Base-by-base conservation (phyloP, 2,329 filamentous ascomycete species). In the Geoglossum cookeanum region DNA sequence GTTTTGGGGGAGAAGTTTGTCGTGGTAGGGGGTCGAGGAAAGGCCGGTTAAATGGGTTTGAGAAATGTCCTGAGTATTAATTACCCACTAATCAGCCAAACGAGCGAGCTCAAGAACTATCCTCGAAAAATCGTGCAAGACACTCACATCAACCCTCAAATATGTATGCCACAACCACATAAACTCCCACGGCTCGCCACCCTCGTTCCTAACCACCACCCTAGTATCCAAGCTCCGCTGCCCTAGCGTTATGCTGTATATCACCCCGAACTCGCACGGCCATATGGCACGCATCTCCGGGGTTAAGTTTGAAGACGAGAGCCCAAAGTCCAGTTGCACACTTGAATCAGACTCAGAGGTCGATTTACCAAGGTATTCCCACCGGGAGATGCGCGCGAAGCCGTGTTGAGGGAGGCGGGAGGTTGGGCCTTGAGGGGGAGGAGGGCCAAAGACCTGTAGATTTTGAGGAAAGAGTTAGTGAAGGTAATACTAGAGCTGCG, bases 301-400 rank as follows among this genome's bases (percentile, higher is more conserved):
- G 62, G 78, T 78, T 58, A 97, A 74, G 66, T 83, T 84, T 55
- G 78, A 76, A 32, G 81, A 78, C 55, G 85, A 87, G 39, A 98
- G 81, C 32, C 91, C 92, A 69, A 98, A 97, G 73, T 98, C 92
- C 60, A 98, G 83, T 77, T 94, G 78, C 60, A 73, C 74, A 51
- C 70, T 70, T 59, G 60, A 68, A 48, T 69, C 45, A 65, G 74
- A 78, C 68, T 89, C 84, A 4, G 78, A 80, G n/a, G 79, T 83
- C 5, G 84, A 87, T 72, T 91, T 94, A 66, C 90, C 90, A 55
- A 98, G 77, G 68, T 92, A 95, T 70, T 97, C 90, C 92, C 92
- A 98, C 61, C 79, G 79, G 51, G 84, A 86, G 66, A 80, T 90
- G 64, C 92, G 87, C 44, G 91, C 92, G 71, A 98, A 94, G 63